Evolutionary conservation across 345 rosid species (phyloP), one percentile per base, ranked within the genome.

Genomic region (Odontarrhena argentea): DNA sequence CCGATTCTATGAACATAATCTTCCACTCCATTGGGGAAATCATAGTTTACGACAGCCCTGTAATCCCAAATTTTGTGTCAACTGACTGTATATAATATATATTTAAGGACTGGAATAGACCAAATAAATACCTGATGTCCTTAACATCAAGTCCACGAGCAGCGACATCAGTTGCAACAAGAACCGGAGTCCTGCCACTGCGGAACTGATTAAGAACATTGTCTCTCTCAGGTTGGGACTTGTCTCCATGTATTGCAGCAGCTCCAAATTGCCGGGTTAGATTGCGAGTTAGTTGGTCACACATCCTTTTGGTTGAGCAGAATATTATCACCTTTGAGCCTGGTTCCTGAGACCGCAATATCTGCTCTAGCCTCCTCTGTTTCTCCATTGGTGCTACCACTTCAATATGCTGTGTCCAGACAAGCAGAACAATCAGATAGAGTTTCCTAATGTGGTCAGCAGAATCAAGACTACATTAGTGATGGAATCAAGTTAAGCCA

Each of bases 1-100:
- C 99, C 99, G 65, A 94, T 94, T 77, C 99, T 81, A 68, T 94
- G 99, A 61, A 94, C 97, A 74, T 94, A 94, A 62, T 94, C 99
- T 76, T 94, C 99, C 59, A 91, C 93, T 61, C 99, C 99, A 34
- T 87, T 91, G 8, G 99, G 97, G 61, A 94, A 94, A 74, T 94
- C 99, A 73, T 88, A 94, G 73, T 94, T 94, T 74, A 94, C 59
- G 41, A 94, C 99, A 77, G 80, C 96, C 87, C 99, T 94, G 84
- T 32, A 1, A 73, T 50, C 69, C 42, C 57, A 64, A 9, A 14
- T 54, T 18, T 18, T 4, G 48, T 14, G 35, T 41, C 18, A 38
- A 12, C 35, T 37, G n/a, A 15, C 11, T 40, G 7, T 32, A 65
- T n/a, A 6, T 4, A 18, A 57, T 24, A 9, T 4, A 14, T 2